Evolutionary conservation across 1,284 basidiomycete species (phyloP).

Genomic region (Austroboletus niveus): DNA sequence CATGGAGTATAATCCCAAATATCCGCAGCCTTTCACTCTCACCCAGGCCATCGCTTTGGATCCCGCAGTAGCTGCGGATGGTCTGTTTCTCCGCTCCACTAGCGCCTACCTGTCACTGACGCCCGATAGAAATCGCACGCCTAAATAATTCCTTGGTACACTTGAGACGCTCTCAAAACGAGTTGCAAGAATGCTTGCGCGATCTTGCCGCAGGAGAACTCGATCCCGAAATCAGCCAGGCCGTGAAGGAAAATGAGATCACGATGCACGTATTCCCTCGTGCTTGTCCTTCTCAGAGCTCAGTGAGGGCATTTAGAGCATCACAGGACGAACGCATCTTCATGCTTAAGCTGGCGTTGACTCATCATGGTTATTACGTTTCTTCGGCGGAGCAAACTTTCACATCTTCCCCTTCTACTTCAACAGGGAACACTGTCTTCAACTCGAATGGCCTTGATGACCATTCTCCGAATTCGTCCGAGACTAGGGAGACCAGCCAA

Average conservation of each 20-base stretch:
- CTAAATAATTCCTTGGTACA: constrained; percentile 71
- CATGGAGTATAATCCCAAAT: constrained; percentile 67
- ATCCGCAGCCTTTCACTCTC: constrained; percentile 75
- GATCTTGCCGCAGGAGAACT: constrained; percentile 29
- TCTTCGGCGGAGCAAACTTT: constrained; percentile 16
- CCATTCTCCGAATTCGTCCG: background rate
- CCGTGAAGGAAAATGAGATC: constrained; percentile 50
- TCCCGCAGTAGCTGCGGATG: constrained; percentile 66
- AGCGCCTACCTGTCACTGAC: background rate
- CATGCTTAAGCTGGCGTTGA: constrained; percentile 62
- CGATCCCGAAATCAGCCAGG: constrained; percentile 47
- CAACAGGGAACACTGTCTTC: background rate
- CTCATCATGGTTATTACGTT: constrained; percentile 56
- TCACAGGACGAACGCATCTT: constrained; percentile 70
- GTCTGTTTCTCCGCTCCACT: constrained; percentile 35
- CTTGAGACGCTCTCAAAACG: constrained; percentile 60
- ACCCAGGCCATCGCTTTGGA: constrained; percentile 65
- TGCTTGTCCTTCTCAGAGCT: constrained; percentile 8
- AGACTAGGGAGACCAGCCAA: constrained; percentile 1
- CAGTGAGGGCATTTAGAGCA: constrained; percentile 41
- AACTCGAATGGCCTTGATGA: constrained; percentile 16
- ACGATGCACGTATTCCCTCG: constrained; percentile 40
- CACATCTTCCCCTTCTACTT: background rate
- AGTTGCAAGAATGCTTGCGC: constrained; percentile 48
- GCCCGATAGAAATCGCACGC: constrained; percentile 64